Base-by-base conservation (phyloP, 1,284 basidiomycete genomes). In the Naganishia sp. region DNA sequence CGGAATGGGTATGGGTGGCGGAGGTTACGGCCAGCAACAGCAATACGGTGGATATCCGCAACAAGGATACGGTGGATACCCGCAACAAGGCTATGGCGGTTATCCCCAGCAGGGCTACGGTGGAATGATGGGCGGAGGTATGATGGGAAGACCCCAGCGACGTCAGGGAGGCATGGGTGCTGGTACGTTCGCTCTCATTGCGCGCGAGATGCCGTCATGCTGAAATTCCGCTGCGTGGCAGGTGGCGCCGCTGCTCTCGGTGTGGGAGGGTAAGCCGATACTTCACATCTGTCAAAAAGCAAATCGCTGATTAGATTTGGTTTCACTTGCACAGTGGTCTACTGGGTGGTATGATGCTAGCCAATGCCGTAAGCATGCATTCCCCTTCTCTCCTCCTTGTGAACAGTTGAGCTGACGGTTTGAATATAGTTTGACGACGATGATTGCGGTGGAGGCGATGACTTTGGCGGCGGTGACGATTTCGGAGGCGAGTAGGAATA, bases 321-420 rank as follows among this genome's bases (percentile, higher is more conserved):
- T 36, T 5, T 16, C 16, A 2, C n/a, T 3, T 48, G 28, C 33
- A 28, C 31, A 52, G 59, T 61, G 65, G 66, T 69, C 68, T 79
- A 10, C 67, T 78, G 36, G 78, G 78, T 48, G 78, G 78, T 53
- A 78, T 80, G 78, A 71, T 79, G 72, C 64, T 80, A 55, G 78
- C 75, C 21, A 71, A 76, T 50, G 59, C 59, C 23, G 75, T 76
- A 73, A 76, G 64, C 59, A 10, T 46, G 2, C 28, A 28, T 13
- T 16, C 9, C 77, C 25, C 36, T 63, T 1, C 71, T 76, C 39
- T 16, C 28, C 28, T 25, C 28, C 28, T 57, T 66, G 74, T 55
- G 72, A 75, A 71, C 11, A 23, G 6, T 16, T 31, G 3, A 42
- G 36, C 28, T 54, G 56, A 65, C 31, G 11, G 7, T 16, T 11